These are phyloP conservation scores for Orbilia brochopaga DNA, from an alignment of 2,329 filamentous ascomycete genomes.

Conservation along the genomic window DNA sequence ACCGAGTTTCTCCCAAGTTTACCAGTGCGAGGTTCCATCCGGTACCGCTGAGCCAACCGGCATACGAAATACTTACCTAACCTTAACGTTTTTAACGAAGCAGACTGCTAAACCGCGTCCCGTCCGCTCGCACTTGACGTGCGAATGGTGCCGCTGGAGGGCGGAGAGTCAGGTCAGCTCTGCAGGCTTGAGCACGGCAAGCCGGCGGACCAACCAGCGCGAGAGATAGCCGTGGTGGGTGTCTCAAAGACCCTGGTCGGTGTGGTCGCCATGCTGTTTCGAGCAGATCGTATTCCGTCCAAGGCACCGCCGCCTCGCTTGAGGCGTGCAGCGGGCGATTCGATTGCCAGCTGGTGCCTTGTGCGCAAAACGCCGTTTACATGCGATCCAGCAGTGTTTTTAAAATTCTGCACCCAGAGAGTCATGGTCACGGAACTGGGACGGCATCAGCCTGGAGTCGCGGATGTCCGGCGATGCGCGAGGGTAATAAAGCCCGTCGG, in stretches of 20 bases:
- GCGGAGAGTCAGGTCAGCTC: conserved; percentile 35
- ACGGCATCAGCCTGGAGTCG: too few species aligned
- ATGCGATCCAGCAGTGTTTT: neutral
- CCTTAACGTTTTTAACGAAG: neutral
- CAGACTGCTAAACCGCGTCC: neutral
- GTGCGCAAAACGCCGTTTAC: neutral
- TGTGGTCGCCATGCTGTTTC: neutral
- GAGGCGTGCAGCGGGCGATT: neutral
- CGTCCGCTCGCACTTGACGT: neutral
- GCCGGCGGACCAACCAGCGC: conserved; percentile 22
- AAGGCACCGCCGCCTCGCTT: conserved; percentile 3
- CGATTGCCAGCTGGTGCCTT: neutral
- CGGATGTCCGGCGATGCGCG: too few species aligned
- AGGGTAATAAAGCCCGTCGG: too few species aligned
- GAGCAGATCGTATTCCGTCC: conserved; percentile 1
- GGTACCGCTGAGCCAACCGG: neutral
- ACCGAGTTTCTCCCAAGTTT: neutral
- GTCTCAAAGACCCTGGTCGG: neutral
- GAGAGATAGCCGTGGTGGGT: neutral
- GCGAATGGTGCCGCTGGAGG: conserved; percentile 15
- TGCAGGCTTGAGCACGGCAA: conserved; percentile 1
- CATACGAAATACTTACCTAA: too few species aligned
- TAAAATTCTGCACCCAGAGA: too few species aligned
- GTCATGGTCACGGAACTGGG: too few species aligned
- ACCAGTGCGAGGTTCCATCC: neutral